Conservation (phyloP, 805 yeast genomes). For the Monosporozyma aquatica region DNA sequence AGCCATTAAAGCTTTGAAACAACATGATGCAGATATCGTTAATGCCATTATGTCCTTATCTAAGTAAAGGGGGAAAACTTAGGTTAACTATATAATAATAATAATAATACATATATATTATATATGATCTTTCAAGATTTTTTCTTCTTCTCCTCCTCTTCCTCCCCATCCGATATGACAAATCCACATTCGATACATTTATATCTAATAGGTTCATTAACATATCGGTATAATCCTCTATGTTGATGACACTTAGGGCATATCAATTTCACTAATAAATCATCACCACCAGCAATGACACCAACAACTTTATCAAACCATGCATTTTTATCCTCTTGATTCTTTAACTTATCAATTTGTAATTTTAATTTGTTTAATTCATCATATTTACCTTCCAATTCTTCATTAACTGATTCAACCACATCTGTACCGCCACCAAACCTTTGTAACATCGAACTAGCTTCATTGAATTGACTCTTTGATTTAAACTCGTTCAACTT, state of each 20-base stretch:
- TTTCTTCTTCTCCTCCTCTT: constrained; percentile 1
- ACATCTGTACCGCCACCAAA: constrained; percentile 46
- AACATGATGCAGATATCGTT: constrained; percentile 88
- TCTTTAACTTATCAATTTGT: constrained; percentile 18
- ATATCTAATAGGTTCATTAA: constrained; percentile 17
- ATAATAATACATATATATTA: background rate
- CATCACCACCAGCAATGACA: constrained; percentile 26
- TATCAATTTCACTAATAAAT: constrained; percentile 9
- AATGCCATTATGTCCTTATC: constrained; percentile 86
- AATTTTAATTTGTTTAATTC: constrained; percentile 32
- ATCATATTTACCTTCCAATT: constrained; percentile 33
- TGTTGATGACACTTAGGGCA: constrained; percentile 21
- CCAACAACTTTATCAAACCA: constrained; percentile 30
- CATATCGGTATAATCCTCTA: constrained; percentile 20
- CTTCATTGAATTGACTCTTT: constrained; percentile 64
- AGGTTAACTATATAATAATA: background rate
- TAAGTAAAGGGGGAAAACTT: constrained; percentile 11
- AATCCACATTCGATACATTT: constrained; percentile 24
- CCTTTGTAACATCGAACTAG: constrained; percentile 62
- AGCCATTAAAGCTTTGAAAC: constrained; percentile 85
- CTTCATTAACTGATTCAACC: constrained; percentile 36
- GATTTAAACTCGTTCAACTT: constrained; percentile 61
- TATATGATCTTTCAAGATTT: background rate
- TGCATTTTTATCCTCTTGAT: constrained; percentile 23
- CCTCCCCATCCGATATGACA: constrained; percentile 8